Evolutionary conservation across 2,329 filamentous ascomycete genomes (phyloP).

Genomic region (Claviceps sp.): DNA sequence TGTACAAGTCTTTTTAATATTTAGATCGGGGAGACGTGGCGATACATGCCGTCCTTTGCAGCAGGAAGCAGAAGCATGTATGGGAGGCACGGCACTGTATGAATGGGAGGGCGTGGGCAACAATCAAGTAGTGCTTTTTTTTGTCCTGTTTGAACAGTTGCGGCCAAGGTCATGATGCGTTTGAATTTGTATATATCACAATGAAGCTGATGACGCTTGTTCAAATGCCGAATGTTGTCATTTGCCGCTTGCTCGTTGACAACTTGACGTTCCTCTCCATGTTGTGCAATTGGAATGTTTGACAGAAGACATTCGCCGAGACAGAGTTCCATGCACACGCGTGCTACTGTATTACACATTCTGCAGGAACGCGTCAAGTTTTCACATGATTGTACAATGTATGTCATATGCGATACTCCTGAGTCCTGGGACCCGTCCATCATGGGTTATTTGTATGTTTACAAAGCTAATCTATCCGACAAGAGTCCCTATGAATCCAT

Average conservation of each 20-base stretch:
- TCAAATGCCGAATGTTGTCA: not conserved
- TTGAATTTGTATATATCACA: constrained; percentile 12
- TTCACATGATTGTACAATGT: not conserved
- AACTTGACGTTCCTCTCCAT: too few species aligned
- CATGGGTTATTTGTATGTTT: too few species aligned
- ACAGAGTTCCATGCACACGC: not conserved
- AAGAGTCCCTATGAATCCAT: too few species aligned
- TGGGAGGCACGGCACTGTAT: not conserved
- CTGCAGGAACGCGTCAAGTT: not conserved
- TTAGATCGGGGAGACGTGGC: not conserved
- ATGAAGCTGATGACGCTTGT: constrained; percentile 10
- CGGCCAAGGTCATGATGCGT: not conserved
- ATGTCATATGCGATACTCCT: not conserved
- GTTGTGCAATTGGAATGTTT: too few species aligned
- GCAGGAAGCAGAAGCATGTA: too few species aligned
- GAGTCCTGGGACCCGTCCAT: too few species aligned
- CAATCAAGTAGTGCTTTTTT: not conserved
- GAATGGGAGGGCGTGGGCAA: not conserved
- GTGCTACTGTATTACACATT: not conserved
- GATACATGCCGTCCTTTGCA: too few species aligned
- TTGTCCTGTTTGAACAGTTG: not conserved
- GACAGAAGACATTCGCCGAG: too few species aligned
- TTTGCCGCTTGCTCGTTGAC: not conserved
- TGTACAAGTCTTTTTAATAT: constrained; percentile 6
- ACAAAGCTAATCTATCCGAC: too few species aligned